Evolutionary conservation across 805 yeast species (phyloP).

Genomic region (Starmerella stigmatis): DNA sequence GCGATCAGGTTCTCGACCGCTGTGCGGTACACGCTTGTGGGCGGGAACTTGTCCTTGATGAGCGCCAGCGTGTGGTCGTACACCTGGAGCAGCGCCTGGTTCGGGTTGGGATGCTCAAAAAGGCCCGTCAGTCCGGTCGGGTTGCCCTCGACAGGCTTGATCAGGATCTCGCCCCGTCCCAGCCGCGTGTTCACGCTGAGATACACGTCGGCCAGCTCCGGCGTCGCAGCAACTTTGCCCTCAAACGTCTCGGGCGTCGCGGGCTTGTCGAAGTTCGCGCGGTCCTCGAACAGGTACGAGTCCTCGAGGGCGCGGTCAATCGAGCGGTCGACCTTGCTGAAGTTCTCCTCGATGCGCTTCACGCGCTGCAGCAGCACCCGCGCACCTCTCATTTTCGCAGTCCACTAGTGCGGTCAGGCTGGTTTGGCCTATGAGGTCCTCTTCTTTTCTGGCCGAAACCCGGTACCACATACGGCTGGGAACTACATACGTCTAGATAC

Average conservation of each 20-base stretch:
- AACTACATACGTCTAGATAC: not conserved
- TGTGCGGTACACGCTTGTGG: conserved; percentile 62
- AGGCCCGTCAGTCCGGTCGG: conserved; percentile 79
- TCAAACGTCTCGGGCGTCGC: conserved; percentile 18
- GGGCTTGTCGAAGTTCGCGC: conserved; percentile 17
- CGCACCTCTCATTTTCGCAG: conserved; percentile 18
- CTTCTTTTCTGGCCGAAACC: not conserved
- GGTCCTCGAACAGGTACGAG: conserved; percentile 21
- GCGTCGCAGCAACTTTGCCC: conserved; percentile 24
- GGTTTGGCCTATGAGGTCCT: conserved; percentile 2
- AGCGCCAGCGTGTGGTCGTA: conserved; percentile 59
- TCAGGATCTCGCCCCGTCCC: conserved; percentile 33
- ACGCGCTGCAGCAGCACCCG: conserved; percentile 20
- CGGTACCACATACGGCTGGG: not conserved
- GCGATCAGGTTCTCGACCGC: conserved; percentile 62
- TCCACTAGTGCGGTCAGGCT: not conserved
- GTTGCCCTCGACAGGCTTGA: conserved; percentile 50
- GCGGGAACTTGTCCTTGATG: conserved; percentile 53
- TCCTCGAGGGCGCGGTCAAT: conserved; percentile 18
- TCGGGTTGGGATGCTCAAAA: conserved; percentile 70
- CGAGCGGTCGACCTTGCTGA: conserved; percentile 22
- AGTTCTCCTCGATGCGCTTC: conserved; percentile 18
- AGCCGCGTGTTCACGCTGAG: conserved; percentile 22
- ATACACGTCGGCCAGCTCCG: conserved; percentile 25
- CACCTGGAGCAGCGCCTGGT: conserved; percentile 62